Conservation (phyloP, 169 alveolate genomes). For the Amoebophrya sp. region DNA sequence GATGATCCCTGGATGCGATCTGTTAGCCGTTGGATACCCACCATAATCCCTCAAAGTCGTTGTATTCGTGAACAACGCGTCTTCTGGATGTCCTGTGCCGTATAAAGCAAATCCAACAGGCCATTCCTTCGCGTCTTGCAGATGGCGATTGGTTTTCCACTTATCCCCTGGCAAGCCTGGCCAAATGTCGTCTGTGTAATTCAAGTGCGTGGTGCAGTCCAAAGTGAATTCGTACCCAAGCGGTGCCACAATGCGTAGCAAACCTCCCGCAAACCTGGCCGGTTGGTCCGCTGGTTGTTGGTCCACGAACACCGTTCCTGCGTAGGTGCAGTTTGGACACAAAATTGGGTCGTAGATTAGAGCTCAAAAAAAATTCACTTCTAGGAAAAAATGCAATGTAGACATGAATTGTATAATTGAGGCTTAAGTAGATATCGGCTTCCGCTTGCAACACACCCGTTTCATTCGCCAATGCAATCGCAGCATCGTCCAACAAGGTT, state of each 20-base stretch:
- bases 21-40: too few relatives aligned
- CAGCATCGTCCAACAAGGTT: neutral
- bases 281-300: neutral
- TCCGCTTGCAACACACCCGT: too few relatives aligned
- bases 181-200: neutral
- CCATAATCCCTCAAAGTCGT: too few relatives aligned
- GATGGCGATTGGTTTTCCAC: neutral
- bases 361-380: too few relatives aligned
- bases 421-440: too few relatives aligned
- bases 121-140: neutral
- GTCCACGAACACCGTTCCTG: neutral
- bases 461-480: neutral
- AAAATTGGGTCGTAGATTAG: neutral
- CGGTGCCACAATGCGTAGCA: neutral
- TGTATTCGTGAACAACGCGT: too few relatives aligned
- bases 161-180: neutral
- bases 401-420: too few relatives aligned
- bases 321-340: neutral
- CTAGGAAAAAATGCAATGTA: too few relatives aligned
- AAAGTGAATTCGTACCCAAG: neutral
- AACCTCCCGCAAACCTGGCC: neutral
- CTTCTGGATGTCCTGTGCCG: too few relatives aligned
- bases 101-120: too few relatives aligned
- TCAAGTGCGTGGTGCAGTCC: neutral
- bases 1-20: too few relatives aligned